Conservation (phyloP, 805 yeast species). For the Zygosaccharomyces kombuchaensis region DNA sequence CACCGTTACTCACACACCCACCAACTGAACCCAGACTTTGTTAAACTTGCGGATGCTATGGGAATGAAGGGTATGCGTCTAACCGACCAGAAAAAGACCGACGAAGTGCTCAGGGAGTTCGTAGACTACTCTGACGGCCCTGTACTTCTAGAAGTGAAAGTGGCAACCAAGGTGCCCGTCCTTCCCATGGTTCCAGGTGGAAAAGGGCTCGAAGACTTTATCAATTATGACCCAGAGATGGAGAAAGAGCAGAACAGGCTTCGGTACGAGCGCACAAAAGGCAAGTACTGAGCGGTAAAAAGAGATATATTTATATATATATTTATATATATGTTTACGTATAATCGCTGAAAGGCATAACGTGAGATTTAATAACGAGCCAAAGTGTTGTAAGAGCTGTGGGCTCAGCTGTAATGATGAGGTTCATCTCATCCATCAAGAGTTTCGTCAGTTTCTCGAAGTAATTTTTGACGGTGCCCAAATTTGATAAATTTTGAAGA, state of each 20-base stretch:
- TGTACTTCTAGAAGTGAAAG: slow-evolving; percentile 81
- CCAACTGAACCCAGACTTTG: slow-evolving; percentile 90
- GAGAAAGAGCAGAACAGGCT: slow-evolving; percentile 66
- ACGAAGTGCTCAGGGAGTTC: slow-evolving; percentile 57
- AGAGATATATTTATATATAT: not conserved
- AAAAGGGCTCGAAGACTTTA: slow-evolving; percentile 88
- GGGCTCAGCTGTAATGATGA: too few relatives aligned
- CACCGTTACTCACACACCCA: slow-evolving; percentile 98
- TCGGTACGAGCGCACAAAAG: slow-evolving; percentile 69
- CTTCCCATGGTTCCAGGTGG: slow-evolving; percentile 98
- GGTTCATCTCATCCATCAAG: not conserved
- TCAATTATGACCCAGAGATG: slow-evolving; percentile 75
- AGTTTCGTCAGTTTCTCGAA: not conserved
- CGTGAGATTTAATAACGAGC: not conserved
- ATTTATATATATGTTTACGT: not conserved
- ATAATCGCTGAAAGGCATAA: not conserved
- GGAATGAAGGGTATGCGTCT: slow-evolving; percentile 80
- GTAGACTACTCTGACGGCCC: slow-evolving; percentile 71
- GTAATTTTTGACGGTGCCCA: not conserved
- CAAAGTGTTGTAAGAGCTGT: too few relatives aligned
- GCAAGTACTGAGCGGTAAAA: slow-evolving; percentile 46
- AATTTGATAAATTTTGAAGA: not conserved
- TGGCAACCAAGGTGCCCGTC: slow-evolving; percentile 88
- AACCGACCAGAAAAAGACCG: slow-evolving; percentile 61
- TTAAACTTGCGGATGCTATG: slow-evolving; percentile 92